Evolutionary conservation across 192 early-diverging fungal species (phyloP).

Genomic region (Coemansia sp.): DNA sequence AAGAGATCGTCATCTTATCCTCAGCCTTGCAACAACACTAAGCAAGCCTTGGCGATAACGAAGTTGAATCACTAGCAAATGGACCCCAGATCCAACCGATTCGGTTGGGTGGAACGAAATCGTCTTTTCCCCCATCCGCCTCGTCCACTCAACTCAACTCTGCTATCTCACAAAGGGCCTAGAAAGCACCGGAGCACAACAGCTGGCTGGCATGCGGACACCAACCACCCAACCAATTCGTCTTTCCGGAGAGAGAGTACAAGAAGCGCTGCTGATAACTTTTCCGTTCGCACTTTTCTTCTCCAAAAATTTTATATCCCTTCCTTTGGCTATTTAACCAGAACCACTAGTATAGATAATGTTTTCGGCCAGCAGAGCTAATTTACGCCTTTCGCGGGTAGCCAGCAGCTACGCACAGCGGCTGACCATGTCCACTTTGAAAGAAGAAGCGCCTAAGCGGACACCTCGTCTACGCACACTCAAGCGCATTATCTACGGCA

Average conservation of each 20-base stretch:
- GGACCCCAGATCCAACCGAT: background rate
- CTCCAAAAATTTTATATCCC: background rate
- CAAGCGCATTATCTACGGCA: conserved; percentile 37
- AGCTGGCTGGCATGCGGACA: conserved; percentile 1
- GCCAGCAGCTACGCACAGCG: conserved; percentile 35
- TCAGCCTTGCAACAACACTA: background rate
- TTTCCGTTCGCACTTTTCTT: background rate
- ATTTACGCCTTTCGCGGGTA: conserved; percentile 20
- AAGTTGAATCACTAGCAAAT: background rate
- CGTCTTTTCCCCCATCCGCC: background rate
- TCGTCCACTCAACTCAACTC: conserved; percentile 1
- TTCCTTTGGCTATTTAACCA: background rate
- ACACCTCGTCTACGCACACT: conserved; percentile 41
- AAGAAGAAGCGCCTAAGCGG: conserved; percentile 18
- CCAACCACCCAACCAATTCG: conserved; percentile 1
- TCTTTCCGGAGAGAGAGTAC: background rate
- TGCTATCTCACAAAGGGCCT: conserved; percentile 10
- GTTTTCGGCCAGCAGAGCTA: conserved; percentile 26
- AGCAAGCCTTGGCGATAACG: background rate
- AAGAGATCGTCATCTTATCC: background rate
- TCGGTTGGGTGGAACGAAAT: background rate
- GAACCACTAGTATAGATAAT: conserved; percentile 8
- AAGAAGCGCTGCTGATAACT: background rate
- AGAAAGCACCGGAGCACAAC: conserved; percentile 1
- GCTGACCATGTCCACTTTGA: conserved; percentile 41